phyloP scores from a whole-genome alignment of 176 grass and related monocot species.

The Oryza glumipatula region DNA sequence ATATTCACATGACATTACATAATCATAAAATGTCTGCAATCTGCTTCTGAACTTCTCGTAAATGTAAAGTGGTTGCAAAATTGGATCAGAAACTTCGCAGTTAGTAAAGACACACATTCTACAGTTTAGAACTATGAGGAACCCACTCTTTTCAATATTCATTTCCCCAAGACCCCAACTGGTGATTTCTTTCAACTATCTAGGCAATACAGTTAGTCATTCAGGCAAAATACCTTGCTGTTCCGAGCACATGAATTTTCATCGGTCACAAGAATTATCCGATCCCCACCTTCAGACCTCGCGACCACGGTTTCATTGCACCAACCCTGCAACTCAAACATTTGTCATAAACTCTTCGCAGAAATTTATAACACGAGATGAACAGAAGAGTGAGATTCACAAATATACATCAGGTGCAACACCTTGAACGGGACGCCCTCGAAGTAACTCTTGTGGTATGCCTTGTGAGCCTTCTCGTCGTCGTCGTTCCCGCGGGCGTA shows the following conservation, averaged over 20 bases:
- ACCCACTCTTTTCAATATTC: background rate
- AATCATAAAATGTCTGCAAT: background rate
- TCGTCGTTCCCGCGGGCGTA: conserved; percentile 72
- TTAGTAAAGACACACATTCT: background rate
- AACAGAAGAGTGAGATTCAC: background rate
- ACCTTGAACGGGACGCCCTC: conserved; percentile 86
- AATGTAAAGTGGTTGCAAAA: background rate
- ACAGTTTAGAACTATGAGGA: background rate
- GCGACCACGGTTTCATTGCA: conserved; percentile 63
- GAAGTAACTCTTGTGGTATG: conserved; percentile 71
- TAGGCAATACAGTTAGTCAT: background rate
- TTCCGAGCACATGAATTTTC: conserved; percentile 48
- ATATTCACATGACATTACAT: conserved; percentile 33
- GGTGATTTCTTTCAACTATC: background rate
- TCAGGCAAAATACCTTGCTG: conserved; percentile 47
- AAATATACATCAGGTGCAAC: background rate
- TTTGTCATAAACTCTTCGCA: conserved; percentile 4
- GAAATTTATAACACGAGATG: background rate
- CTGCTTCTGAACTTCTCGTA: background rate
- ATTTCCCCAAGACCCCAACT: conserved; percentile 30
- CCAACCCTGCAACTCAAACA: conserved; percentile 62
- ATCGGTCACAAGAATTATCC: conserved; percentile 53
- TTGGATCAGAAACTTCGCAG: background rate
- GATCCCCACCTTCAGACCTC: conserved; percentile 41
- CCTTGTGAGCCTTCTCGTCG: conserved; percentile 84